Evolutionary conservation across 257 asterid genomes (phyloP), one percentile per base, ranked within the genome.

Genomic region (Nicotiana benthamiana): DNA sequence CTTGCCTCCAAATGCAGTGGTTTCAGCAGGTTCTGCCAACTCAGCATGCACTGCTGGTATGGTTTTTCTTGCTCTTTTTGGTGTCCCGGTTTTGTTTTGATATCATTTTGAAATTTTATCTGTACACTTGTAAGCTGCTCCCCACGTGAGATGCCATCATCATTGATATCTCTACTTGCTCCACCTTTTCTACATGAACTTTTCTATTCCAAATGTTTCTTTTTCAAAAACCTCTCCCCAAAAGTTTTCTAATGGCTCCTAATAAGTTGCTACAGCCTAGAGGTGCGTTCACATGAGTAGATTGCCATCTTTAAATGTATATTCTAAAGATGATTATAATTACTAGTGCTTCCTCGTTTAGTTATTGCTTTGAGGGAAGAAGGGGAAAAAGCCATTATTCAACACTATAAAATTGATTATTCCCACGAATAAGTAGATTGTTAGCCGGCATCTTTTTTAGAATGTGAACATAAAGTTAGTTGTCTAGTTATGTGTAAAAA

Each of bases 11-110:
- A 83, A 89, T 74, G 93, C 99, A 24, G 83, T 96, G 61, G 88
- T 96, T 62, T 96, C 99, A 24, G 99, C 99, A 7, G 99, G 99
- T 81, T 77, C 93, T 80, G 89, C 81, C 46, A 96, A 89, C 85
- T 96, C 97, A 83, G 74, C 99, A 46, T 94, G 99, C 83, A 94
- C 98, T 63, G 98, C 98, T 4, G 99, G 99, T 94, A 89, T 24
- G 86, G 48, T 74, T 77, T 66, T 6, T 51, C 27, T 54, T 75
- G 32, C 70, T 72, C 52, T 80, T 32, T 77, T 65, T 54, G 36
- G 70, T 54, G 51, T 74, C 56, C 77, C 80, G 56, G 56, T 66
- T 65, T 34, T 64, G 28, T 34, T 75, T 4, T 81, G 56, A 30
- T 13, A 36, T 26, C n/a, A 24, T 26, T 77, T 22, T 9, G 22